phyloP scores from a whole-genome alignment of 768 basidiomycete genomes.

The Cytidiella melzeri region DNA sequence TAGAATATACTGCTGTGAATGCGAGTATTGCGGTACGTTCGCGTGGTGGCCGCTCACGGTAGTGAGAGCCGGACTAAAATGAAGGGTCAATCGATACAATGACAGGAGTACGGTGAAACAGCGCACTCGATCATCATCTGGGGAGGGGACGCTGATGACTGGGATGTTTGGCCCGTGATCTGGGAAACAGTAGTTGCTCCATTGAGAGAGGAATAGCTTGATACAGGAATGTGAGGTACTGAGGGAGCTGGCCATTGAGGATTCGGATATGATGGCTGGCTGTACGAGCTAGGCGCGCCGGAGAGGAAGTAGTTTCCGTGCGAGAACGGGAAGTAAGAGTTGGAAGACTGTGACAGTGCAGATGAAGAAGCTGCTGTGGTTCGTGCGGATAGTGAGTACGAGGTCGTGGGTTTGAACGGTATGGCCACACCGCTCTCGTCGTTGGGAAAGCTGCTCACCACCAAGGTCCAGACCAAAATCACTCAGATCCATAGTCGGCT shows the following conservation, averaged over 20 bases:
- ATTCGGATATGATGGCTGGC: slow-evolving; percentile 48
- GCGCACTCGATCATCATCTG: slow-evolving; percentile 59
- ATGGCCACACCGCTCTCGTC: slow-evolving; percentile 3
- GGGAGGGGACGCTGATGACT: slow-evolving; percentile 26
- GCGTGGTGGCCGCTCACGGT: slow-evolving; percentile 42
- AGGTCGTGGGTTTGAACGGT: slow-evolving; percentile 6
- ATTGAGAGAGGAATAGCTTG: slow-evolving; percentile 72
- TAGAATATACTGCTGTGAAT: slow-evolving; percentile 29
- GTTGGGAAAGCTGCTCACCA: slow-evolving; percentile 29
- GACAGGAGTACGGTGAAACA: neutral
- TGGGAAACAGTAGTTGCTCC: slow-evolving; percentile 55
- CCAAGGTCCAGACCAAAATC: slow-evolving; percentile 38
- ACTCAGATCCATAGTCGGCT: slow-evolving; percentile 34
- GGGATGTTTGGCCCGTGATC: slow-evolving; percentile 27
- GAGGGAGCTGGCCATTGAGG: slow-evolving; percentile 36
- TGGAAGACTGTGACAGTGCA: slow-evolving; percentile 38
- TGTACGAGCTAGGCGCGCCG: slow-evolving; percentile 40
- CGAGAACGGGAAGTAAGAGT: slow-evolving; percentile 31
- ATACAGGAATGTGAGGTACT: slow-evolving; percentile 47
- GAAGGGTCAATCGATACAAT: neutral
- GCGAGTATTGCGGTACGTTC: slow-evolving; percentile 34
- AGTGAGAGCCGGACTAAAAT: slow-evolving; percentile 50
- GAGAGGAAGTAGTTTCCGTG: slow-evolving; percentile 33
- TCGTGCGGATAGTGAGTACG: slow-evolving; percentile 11
- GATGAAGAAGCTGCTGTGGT: slow-evolving; percentile 34